These are phyloP conservation scores for Fusarium clavum DNA, from an alignment of 2,329 filamentous ascomycete species.

Conservation along the genomic window DNA sequence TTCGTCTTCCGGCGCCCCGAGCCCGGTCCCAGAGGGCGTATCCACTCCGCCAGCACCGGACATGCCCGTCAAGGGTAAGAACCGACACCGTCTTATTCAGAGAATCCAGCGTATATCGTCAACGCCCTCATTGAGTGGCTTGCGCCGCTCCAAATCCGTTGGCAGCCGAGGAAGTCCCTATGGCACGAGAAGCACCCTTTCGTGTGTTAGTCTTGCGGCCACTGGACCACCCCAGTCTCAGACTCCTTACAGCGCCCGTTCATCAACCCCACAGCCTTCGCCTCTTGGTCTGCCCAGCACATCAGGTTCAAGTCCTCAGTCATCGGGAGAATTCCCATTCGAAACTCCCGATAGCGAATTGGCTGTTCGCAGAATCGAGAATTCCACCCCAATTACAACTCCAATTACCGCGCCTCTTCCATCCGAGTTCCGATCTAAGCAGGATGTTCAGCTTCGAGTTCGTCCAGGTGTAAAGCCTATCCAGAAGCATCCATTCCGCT, in stretches of 20 bases:
- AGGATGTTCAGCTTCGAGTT: slow-evolving; percentile 38
- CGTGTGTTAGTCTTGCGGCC: slow-evolving; percentile 65
- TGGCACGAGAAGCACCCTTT: slow-evolving; percentile 63
- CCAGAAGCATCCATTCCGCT: slow-evolving; percentile 63
- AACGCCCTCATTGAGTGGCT: slow-evolving; percentile 75
- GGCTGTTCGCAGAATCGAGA: slow-evolving; percentile 67
- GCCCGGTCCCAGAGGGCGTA: slow-evolving; percentile 42
- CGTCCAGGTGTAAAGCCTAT: slow-evolving; percentile 31
- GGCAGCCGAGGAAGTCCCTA: slow-evolving; percentile 78
- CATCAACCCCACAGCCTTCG: slow-evolving; percentile 54
- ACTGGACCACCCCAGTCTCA: slow-evolving; percentile 48
- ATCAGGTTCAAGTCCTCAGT: slow-evolving; percentile 55
- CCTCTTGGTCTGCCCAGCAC: slow-evolving; percentile 53
- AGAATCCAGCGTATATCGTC: slow-evolving; percentile 86
- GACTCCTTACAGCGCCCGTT: slow-evolving; percentile 45
- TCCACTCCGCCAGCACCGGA: slow-evolving; percentile 47
- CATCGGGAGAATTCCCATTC: slow-evolving; percentile 55
- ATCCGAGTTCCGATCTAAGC: slow-evolving; percentile 65
- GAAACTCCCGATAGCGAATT: slow-evolving; percentile 61
- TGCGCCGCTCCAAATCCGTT: slow-evolving; percentile 73
- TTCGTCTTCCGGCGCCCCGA: slow-evolving; percentile 41
- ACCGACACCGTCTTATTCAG: slow-evolving; percentile 76
- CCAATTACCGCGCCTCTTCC: slow-evolving; percentile 71
- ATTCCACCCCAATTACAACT: slow-evolving; percentile 55
- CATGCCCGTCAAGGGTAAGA: slow-evolving; percentile 67